These are phyloP conservation scores for Backusella psychrophila DNA, from an alignment of 192 early-diverging fungal species.

Conservation along the genomic window DNA sequence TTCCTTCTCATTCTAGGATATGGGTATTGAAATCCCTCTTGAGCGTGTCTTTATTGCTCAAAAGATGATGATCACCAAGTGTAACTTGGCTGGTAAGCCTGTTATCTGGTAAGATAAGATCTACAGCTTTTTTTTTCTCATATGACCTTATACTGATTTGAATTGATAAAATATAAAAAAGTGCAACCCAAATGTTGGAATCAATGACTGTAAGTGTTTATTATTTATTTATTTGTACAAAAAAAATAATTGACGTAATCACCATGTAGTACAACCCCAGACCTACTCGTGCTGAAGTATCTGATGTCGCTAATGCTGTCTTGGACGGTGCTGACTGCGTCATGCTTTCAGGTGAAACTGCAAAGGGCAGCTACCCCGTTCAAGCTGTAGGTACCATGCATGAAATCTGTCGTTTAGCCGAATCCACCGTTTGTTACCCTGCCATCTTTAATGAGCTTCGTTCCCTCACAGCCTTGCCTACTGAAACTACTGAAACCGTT, in stretches of 20 bases:
- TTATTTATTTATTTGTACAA: slow-evolving; percentile 8
- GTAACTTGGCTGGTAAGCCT: slow-evolving; percentile 95
- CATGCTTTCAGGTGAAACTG: slow-evolving; percentile 98
- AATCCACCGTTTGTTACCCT: slow-evolving; percentile 92
- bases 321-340: slow-evolving; percentile 98
- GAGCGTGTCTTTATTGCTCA: slow-evolving; percentile 91
- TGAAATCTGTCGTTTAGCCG: slow-evolving; percentile 88
- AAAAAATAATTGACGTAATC: not conserved
- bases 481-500: slow-evolving; percentile 86
- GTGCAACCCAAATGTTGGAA: slow-evolving; percentile 98
- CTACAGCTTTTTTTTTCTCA: not conserved
- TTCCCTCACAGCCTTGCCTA: slow-evolving; percentile 70
- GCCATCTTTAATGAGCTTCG: slow-evolving; percentile 91
- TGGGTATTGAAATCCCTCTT: slow-evolving; percentile 96
- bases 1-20: slow-evolving; percentile 45
- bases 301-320: slow-evolving; percentile 98
- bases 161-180: slow-evolving; percentile 22
- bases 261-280: slow-evolving; percentile 79
- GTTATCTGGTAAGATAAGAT: slow-evolving; percentile 70
- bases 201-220: slow-evolving; percentile 72
- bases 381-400: slow-evolving; percentile 94
- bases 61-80: slow-evolving; percentile 99
- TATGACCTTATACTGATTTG: slow-evolving; percentile 1
- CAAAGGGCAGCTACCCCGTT: slow-evolving; percentile 91
- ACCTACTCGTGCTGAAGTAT: slow-evolving; percentile 98